Conservation (phyloP, 2,329 filamentous ascomycete species). For the Fusarium agapanthi region DNA sequence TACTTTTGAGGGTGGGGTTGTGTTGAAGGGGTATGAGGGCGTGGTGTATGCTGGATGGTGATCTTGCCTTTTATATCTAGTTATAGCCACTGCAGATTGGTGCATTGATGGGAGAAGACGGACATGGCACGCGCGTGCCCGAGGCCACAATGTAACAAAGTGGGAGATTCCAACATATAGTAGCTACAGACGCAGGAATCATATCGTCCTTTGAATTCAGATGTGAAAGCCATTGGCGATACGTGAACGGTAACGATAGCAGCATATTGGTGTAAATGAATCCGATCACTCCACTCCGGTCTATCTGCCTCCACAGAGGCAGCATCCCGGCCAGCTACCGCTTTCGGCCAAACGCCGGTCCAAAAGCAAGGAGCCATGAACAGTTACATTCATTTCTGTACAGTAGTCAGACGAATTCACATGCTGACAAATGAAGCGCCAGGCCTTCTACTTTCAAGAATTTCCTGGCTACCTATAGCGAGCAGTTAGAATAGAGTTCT, state of each 20-base stretch:
- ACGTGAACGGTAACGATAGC: accelerated
- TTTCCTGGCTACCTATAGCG: accelerated
- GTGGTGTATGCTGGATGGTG: not conserved
- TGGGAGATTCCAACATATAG: no score
- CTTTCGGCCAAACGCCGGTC: not conserved
- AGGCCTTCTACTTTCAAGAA: no score
- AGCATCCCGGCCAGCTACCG: not conserved
- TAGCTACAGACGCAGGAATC: accelerated
- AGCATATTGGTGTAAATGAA: accelerated
- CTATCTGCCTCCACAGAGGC: not conserved
- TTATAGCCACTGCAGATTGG: no score
- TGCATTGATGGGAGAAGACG: no score
- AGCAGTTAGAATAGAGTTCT: no score
- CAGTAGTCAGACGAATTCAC: no score
- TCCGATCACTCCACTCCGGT: not conserved
- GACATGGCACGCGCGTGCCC: no score
- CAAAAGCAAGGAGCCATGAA: not conserved
- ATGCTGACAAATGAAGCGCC: no score
- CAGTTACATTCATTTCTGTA: no score
- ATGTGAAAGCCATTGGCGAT: no score
- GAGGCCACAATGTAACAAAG: no score
- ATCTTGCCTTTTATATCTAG: not conserved
- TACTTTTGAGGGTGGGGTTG: not conserved
- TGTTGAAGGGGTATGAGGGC: not conserved
- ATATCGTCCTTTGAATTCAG: no score